Conservation (phyloP, 225 moss, liverwort and hornwort species). For the Rhytidiadelphus loreus region DNA sequence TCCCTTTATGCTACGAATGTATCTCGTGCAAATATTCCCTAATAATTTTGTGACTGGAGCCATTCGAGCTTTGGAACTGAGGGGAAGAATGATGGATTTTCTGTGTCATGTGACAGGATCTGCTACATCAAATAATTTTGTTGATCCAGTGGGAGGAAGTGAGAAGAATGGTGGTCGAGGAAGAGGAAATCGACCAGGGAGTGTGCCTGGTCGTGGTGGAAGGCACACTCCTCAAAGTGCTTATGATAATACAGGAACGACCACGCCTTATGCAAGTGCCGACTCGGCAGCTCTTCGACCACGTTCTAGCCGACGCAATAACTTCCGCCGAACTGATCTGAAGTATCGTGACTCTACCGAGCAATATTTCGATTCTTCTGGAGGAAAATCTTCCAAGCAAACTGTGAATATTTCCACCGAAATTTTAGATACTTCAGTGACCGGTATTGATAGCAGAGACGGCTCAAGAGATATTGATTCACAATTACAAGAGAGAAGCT, state of each 20-base stretch:
- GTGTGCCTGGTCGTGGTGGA: conserved; percentile 47
- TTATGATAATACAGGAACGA: conserved; percentile 29
- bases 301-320: conserved; percentile 65
- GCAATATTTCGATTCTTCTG: conserved; percentile 17
- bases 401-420: conserved; percentile 17
- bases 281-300: conserved; percentile 46
- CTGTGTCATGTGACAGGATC: conserved; percentile 5
- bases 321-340: conserved; percentile 63
- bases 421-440: conserved; percentile 15
- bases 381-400: conserved; percentile 14
- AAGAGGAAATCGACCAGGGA: conserved; percentile 48
- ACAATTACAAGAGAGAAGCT: conserved; percentile 48
- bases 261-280: conserved; percentile 25
- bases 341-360: conserved; percentile 55
- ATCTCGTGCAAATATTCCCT: not conserved
- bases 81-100: not conserved
- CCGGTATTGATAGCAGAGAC: conserved; percentile 27
- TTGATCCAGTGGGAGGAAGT: conserved; percentile 24
- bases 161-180: conserved; percentile 62
- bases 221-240: conserved; percentile 31
- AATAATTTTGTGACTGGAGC: not conserved
- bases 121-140: conserved; percentile 8
- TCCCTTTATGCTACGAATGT: not conserved
- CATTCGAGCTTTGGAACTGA: not conserved
- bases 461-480: conserved; percentile 37